Conservation (phyloP, 495 filamentous ascomycete genomes). For the Trichoderma gamsii region DNA sequence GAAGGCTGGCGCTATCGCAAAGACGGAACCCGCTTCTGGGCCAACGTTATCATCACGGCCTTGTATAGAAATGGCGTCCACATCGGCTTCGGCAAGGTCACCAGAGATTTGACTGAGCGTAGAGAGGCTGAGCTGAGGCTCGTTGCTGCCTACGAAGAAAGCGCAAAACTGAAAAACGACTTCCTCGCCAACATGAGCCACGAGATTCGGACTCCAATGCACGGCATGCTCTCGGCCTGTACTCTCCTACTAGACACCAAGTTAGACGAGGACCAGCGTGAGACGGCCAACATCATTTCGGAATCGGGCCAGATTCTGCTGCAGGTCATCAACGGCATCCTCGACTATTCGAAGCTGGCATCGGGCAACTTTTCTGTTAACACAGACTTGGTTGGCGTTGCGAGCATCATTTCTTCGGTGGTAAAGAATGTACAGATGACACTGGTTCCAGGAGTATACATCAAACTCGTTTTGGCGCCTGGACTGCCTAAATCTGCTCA, state of each 20-base stretch:
- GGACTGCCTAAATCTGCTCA: constrained; percentile 36
- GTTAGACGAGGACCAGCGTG: constrained; percentile 35
- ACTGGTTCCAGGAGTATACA: constrained; percentile 28
- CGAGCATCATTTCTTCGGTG: constrained; percentile 47
- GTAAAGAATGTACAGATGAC: constrained; percentile 40
- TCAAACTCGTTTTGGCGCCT: constrained; percentile 34
- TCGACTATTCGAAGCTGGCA: constrained; percentile 46
- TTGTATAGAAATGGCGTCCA: constrained; percentile 52
- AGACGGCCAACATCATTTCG: constrained; percentile 42
- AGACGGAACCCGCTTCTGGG: constrained; percentile 60
- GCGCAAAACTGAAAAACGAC: constrained; percentile 57
- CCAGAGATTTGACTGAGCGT: constrained; percentile 57
- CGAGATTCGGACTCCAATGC: constrained; percentile 49
- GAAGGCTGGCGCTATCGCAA: constrained; percentile 62
- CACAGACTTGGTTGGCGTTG: constrained; percentile 37
- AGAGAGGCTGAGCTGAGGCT: constrained; percentile 52
- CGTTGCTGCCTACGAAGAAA: constrained; percentile 59
- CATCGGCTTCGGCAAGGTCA: constrained; percentile 61
- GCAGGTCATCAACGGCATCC: constrained; percentile 47
- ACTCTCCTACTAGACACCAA: constrained; percentile 38
- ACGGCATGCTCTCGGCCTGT: constrained; percentile 46
- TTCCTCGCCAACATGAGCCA: constrained; percentile 60
- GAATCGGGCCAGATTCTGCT: constrained; percentile 44
- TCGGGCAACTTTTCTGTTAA: constrained; percentile 42
- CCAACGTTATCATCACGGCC: constrained; percentile 60